Evolutionary conservation across 345 rosid genomes (phyloP), one percentile per base, ranked within the genome.

Genomic region (Ceriops zippeliana): DNA sequence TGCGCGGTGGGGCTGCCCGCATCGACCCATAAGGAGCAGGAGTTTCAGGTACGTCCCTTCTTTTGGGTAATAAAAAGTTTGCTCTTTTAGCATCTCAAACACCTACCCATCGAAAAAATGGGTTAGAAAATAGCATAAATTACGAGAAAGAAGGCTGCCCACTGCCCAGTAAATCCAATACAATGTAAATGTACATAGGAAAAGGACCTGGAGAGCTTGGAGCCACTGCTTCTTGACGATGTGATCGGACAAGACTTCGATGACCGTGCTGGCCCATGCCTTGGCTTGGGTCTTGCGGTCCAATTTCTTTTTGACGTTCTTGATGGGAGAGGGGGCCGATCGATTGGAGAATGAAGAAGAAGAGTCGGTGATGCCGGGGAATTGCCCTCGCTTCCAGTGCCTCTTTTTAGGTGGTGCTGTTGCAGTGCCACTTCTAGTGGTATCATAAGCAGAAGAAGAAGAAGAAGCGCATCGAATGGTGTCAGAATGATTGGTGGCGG

Each of bases 41-140:
- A 93, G 86, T 69, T 91, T 93, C 89, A 89, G 82, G 70, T 86
- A 91, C 69, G 92, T 91, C 49, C 89, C 90, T 83, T 88, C 91
- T 73, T 86, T 89, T 9, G 95, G 92, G 10, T 86, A 80, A 65
- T 93, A 86, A 81, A 86, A 93, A 0, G 89, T 84, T 58, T 93
- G 92, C 35, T 79, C 80, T 30, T 75, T 86, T 61, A 91, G 82
- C 91, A 91, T 93, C 65, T 79, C 84, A 63, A 88, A 84, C 7
- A 84, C 96, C 96, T 90, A 73, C 62, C 38, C 15, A 13, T 42
- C n/a, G 69, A 22, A 56, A 56, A 5, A 10, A 2, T 22, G 0
- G 0, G 24, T 42, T 13, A 42, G 49, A 42, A 42, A 42, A 13
- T 4, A 42, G 49, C 17, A 42, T 2, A 13, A 42, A 3, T 13